Evolutionary conservation across 2,329 filamentous ascomycete species (phyloP), one percentile per base, ranked within the genome.

Genomic region (Claviceps sp.): DNA sequence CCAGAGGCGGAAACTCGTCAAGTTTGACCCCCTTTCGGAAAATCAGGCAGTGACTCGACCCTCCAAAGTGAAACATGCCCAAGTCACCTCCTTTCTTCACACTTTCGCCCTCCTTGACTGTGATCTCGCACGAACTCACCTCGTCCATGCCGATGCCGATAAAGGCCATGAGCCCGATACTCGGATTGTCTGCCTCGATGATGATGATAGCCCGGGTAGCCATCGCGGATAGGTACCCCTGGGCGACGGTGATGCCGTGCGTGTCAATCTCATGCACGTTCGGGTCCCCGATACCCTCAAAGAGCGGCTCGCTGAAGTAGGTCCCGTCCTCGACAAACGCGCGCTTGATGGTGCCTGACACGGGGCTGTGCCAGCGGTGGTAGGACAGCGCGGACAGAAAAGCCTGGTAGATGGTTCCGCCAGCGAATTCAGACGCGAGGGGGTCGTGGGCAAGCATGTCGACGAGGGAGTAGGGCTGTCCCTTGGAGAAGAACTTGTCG

Each of bases 61-160:
- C 85, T n/a, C 85, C 85, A 62, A 84, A 89, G 61, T 89, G 85
- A 66, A 89, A 89, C 84, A 87, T 88, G 43, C 85, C 85, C 41
- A 82, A 71, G 68, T 88, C 70, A 4, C 88, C 77, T 1, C 86
- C 86, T 71, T 88, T 89, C 50, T 71, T 71, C 16, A 89, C 61
- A 50, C 74, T 73, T 62, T 88, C 74, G 0, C 83, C 84, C 60
- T 82, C 77, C 58, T 73, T 73, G 11, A 87, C 82, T 0, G 79
- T 84, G 48, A 87, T 81, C 50, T 88, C 83, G 60, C 84, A 88
- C 0, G 82, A 82, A 53, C 77, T 83, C 13, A 89, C 85, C 66
- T 90, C 85, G 43, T 81, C 82, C 85, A 89, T 89, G 1, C 85
- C 86, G 3, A 89, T 76, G 1, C 77, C 80, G 13, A 89, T 69